Conservation (phyloP, 2,329 filamentous ascomycete species). For the Sordariomycetes sp. region DNA sequence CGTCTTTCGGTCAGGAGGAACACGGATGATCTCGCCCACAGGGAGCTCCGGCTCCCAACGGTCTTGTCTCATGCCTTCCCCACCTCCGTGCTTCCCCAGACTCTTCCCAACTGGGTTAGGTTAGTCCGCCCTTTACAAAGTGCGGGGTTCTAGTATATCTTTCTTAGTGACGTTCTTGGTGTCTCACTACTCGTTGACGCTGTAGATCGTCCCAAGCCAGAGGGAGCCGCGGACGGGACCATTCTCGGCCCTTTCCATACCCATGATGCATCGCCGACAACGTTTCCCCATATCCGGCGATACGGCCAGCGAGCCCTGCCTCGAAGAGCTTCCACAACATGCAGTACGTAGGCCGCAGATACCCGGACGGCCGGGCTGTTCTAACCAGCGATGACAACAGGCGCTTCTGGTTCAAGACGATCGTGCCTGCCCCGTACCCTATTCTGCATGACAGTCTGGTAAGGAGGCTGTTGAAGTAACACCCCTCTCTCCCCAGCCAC, state of each 20-base stretch:
- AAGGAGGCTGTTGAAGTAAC: constrained; percentile 57
- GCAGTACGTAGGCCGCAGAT: constrained; percentile 49
- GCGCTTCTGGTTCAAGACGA: constrained; percentile 71
- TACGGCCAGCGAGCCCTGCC: constrained; percentile 52
- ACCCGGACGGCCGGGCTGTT: constrained; percentile 17
- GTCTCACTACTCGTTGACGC: constrained; percentile 65
- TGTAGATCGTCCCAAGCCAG: constrained; percentile 67
- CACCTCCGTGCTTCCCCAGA: too few relatives aligned
- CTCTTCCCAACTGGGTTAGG: too few relatives aligned
- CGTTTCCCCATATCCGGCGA: constrained; percentile 54
- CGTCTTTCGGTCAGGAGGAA: too few relatives aligned
- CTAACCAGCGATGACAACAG: constrained; percentile 16
- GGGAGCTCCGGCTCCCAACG: too few relatives aligned
- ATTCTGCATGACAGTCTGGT: constrained; percentile 81
- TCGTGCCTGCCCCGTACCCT: constrained; percentile 75
- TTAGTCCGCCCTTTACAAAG: too few relatives aligned
- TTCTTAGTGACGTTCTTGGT: constrained; percentile 64
- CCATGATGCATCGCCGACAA: constrained; percentile 48
- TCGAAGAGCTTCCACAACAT: constrained; percentile 69
- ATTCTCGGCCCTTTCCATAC: constrained; percentile 74
- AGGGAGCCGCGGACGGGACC: constrained; percentile 58
- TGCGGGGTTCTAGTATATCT: too few relatives aligned
- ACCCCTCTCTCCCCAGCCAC: too few relatives aligned
- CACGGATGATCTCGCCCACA: too few relatives aligned
- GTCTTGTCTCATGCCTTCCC: too few relatives aligned